These are phyloP conservation scores for Leccinum huronense DNA, from an alignment of 1,284 basidiomycete species.

Conservation along the genomic window DNA sequence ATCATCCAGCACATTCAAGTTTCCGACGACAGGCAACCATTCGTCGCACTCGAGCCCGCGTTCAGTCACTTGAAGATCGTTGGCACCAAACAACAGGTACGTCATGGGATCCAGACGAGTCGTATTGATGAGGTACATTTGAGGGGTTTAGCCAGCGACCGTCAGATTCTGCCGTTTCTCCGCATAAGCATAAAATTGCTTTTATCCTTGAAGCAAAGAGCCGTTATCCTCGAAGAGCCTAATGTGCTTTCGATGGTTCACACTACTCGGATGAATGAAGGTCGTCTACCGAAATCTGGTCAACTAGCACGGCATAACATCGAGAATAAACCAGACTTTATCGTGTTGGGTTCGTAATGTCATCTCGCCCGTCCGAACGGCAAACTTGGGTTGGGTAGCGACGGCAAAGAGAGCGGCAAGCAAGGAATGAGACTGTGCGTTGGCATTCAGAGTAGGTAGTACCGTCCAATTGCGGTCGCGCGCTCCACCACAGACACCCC, in stretches of 20 bases:
- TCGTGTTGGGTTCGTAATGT: slow-evolving; percentile 80
- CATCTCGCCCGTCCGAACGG: slow-evolving; percentile 74
- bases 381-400: slow-evolving; percentile 93
- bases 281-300: slow-evolving; percentile 45
- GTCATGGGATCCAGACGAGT: slow-evolving; percentile 88
- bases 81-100: slow-evolving; percentile 91
- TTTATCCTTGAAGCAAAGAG: slow-evolving; percentile 47
- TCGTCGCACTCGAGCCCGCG: slow-evolving; percentile 83
- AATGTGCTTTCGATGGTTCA: slow-evolving; percentile 72
- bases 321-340: slow-evolving; percentile 57
- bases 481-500: slow-evolving; percentile 42
- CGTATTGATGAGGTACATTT: slow-evolving; percentile 77
- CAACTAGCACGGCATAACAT: slow-evolving; percentile 14
- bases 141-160: slow-evolving; percentile 46
- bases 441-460: slow-evolving; percentile 71
- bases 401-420: slow-evolving; percentile 85
- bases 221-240: slow-evolving; percentile 46
- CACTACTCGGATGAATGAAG: slow-evolving; percentile 84
- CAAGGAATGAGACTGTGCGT: slow-evolving; percentile 77
- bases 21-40: slow-evolving; percentile 87
- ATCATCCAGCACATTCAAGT: slow-evolving; percentile 78
- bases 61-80: slow-evolving; percentile 66
- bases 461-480: slow-evolving; percentile 42
- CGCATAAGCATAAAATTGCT: slow-evolving; percentile 81
- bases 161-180: slow-evolving; percentile 85